These are phyloP conservation scores for Corallochytrium limacisporum DNA, from an alignment of 78 protist genomes.

Conservation along the genomic window DNA sequence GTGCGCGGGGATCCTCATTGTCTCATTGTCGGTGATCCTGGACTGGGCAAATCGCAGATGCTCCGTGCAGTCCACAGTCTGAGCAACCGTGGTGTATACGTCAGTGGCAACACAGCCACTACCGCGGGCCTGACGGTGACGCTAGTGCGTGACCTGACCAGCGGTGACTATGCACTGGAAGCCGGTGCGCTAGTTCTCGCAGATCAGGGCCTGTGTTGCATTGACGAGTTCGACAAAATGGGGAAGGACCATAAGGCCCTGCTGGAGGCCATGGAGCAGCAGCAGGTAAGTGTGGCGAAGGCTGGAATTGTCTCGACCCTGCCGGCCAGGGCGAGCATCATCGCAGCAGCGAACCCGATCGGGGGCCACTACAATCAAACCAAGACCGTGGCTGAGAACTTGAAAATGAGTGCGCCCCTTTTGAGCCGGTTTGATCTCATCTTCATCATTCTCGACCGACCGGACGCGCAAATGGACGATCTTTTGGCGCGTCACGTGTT, in stretches of 20 bases:
- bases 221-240: slow-evolving; percentile 99
- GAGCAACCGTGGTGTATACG: slow-evolving; percentile 92
- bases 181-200: slow-evolving; percentile 87
- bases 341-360: slow-evolving; percentile 98
- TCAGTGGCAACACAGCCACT: slow-evolving; percentile 92
- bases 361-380: slow-evolving; percentile 86
- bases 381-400: slow-evolving; percentile 85
- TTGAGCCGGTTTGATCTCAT: slow-evolving; percentile 92
- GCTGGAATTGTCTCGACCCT: slow-evolving; percentile 91
- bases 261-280: slow-evolving; percentile 99
- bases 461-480: slow-evolving; percentile 54
- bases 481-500: not conserved
- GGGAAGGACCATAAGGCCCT: slow-evolving; percentile 68
- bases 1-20: slow-evolving; percentile 85
- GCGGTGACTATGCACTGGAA: slow-evolving; percentile 84
- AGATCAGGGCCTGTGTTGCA: slow-evolving; percentile 72
- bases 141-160: slow-evolving; percentile 48
- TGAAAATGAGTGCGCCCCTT: slow-evolving; percentile 64
- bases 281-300: slow-evolving; percentile 84
- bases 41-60: slow-evolving; percentile 90
- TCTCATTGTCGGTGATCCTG: slow-evolving; percentile 97
- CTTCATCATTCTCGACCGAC: slow-evolving; percentile 84
- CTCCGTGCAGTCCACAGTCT: slow-evolving; percentile 46
- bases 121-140: slow-evolving; percentile 93
- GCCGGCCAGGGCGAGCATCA: slow-evolving; percentile 81